These are phyloP conservation scores for Clavispora phyllophila DNA, from an alignment of 805 yeast genomes.

Conservation along the genomic window DNA sequence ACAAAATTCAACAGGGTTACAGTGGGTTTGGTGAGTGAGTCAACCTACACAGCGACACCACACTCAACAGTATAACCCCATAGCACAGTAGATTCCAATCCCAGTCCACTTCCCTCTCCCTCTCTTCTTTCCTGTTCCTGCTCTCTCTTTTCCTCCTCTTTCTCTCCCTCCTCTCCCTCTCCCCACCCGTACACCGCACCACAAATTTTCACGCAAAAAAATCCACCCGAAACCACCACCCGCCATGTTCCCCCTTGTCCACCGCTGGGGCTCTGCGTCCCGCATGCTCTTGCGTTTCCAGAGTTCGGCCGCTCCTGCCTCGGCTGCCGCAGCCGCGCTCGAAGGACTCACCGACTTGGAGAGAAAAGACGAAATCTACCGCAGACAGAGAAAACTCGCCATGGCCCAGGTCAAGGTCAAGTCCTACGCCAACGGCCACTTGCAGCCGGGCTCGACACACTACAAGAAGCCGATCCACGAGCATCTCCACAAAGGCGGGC, in stretches of 20 bases:
- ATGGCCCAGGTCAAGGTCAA: conserved; percentile 69
- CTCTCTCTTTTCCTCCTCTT: background rate
- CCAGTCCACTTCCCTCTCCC: background rate
- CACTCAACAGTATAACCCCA: no score
- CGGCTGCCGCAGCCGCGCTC: background rate
- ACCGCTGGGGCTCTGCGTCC: conserved; percentile 1
- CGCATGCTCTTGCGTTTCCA: conserved; percentile 11
- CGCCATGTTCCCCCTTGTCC: conserved; percentile 2
- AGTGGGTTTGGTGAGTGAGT: no score
- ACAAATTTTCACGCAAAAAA: conserved; percentile 6
- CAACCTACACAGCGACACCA: no score
- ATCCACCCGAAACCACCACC: background rate
- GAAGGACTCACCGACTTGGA: conserved; percentile 67
- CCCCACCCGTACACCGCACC: conserved; percentile 14
- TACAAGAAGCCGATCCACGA: conserved; percentile 82
- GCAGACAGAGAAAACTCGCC: conserved; percentile 67
- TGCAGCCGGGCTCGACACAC: conserved; percentile 86
- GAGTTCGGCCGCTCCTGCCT: conserved; percentile 7
- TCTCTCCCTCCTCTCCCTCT: background rate
- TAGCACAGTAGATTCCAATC: no score
- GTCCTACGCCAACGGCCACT: conserved; percentile 61
- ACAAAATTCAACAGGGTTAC: no score
- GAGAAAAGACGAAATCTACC: conserved; percentile 66
- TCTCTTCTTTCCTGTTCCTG: background rate
- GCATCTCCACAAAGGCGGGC: conserved; percentile 81